Base-by-base conservation (phyloP, 2,329 filamentous ascomycete genomes). In the Calonectria multiphialidica region DNA sequence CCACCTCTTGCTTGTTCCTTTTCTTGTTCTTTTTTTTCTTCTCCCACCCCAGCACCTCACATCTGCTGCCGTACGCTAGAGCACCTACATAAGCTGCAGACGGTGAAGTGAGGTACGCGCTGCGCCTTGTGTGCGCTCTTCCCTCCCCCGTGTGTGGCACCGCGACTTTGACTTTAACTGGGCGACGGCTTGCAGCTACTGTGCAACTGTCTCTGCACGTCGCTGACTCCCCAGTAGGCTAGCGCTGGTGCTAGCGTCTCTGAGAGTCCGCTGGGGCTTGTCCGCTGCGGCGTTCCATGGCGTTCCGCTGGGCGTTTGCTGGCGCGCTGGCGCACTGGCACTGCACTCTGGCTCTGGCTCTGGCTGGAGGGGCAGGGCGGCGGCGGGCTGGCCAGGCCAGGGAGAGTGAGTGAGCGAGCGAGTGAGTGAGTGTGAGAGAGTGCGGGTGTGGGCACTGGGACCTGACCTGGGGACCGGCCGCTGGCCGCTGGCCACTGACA, bases 171-270 rank as follows among this genome's bases (percentile, higher is more conserved):
- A 23, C 53, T 57, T 57, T 57, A 23, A 57, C 53, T 37, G 44
- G 53, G 53, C 53, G 53, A 44, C 37, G 35, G 57, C 37, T 23
- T n/a, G 57, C 25, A 62, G 57, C 21, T 44, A 62, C 57, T 44
- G 57, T 62, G 57, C 57, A 62, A 44, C 57, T 44, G 57, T 42
- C 40, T 23, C 57, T 62, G 57, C 57, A 62, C 35, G 37, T 62
- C 57, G 40, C 57, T 62, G 57, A 62, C 57, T 62, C 57, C 57
- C 28, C 57, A 62, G 57, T 9, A 6, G 37, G 40, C 40, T 44
- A 44, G 57, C 23, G 25, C 25, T 33, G 30, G 18, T 7, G 35
- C 23, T 62, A 44, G 57, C 57, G 57, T 16, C 37, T 44, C 28
- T 44, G 57, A 33, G 23, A 42, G 13, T 62, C 37, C 37, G 57